These are phyloP conservation scores for Boletales sp. DNA, from an alignment of 768 basidiomycete genomes.

Conservation along the genomic window DNA sequence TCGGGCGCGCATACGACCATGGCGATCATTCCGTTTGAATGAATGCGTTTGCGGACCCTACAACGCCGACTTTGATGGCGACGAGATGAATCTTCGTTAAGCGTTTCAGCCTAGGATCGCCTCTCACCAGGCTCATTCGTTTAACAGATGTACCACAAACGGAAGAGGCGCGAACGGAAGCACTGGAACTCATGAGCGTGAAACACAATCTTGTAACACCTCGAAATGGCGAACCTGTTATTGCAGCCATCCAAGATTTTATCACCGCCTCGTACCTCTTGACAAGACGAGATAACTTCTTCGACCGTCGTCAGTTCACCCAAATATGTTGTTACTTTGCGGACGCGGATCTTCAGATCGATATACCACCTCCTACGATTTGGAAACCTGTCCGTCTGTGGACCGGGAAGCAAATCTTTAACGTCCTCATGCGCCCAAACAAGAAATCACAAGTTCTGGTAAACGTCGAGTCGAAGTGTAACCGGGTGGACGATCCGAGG, in stretches of 20 bases:
- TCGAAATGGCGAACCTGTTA: slow-evolving; percentile 97
- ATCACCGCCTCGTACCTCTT: slow-evolving; percentile 97
- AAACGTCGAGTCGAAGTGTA: slow-evolving; percentile 95
- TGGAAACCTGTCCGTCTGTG: slow-evolving; percentile 90
- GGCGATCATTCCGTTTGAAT: slow-evolving; percentile 95
- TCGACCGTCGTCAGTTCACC: slow-evolving; percentile 91
- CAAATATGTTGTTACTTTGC: slow-evolving; percentile 95
- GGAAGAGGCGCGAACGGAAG: slow-evolving; percentile 96
- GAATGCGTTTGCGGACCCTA: slow-evolving; percentile 99
- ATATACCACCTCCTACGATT: slow-evolving; percentile 92
- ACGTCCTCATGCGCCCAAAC: slow-evolving; percentile 94
- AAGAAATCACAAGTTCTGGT: slow-evolving; percentile 76
- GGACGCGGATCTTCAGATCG: slow-evolving; percentile 89
- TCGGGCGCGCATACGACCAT: slow-evolving; percentile 91
- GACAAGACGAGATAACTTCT: slow-evolving; percentile 88
- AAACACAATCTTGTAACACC: slow-evolving; percentile 98
- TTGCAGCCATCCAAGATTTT: slow-evolving; percentile 99
- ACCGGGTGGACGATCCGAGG: slow-evolving; percentile 79
- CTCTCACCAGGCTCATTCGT: neutral
- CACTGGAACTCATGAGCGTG: slow-evolving; percentile 94
- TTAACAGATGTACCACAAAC: slow-evolving; percentile 92
- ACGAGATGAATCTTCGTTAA: slow-evolving; percentile 98
- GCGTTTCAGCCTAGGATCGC: slow-evolving; percentile 24
- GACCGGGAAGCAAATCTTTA: slow-evolving; percentile 99
- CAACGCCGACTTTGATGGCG: slow-evolving; percentile 99